Percentiles rank a stretch among this genome's conserved stretches.
Evolutionary conservation across 805 yeast species (phyloP).

Genomic region (Metschnikowia noctiluminum): DNA sequence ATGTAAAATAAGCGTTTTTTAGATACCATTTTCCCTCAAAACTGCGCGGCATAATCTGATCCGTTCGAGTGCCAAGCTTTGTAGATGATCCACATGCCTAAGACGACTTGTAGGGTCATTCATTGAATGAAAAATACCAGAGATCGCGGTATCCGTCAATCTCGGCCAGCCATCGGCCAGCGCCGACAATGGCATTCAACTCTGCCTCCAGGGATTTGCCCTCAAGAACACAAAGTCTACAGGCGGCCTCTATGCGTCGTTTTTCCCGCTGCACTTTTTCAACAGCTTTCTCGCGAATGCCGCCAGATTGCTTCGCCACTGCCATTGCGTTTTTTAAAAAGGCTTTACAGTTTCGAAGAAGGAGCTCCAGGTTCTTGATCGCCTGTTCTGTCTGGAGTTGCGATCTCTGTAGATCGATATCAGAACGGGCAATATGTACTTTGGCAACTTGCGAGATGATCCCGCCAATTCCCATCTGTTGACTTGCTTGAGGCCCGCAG

Average conservation of each 20-base stretch:
- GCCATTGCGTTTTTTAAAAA: conserved; percentile 46
- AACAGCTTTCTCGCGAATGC: conserved; percentile 44
- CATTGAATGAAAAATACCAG: conserved; percentile 24
- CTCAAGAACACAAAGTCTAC: conserved; percentile 46
- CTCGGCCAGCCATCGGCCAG: conserved; percentile 29
- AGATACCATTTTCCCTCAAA: neutral
- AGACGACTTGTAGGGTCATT: neutral
- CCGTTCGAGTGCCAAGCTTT: neutral
- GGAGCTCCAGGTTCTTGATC: conserved; percentile 24
- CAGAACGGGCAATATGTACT: conserved; percentile 48
- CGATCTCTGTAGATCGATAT: conserved; percentile 50
- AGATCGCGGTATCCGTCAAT: conserved; percentile 22
- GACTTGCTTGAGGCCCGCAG: neutral
- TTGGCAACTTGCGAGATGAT: conserved; percentile 38
- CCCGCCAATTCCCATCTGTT: conserved; percentile 27
- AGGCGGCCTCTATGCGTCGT: conserved; percentile 42
- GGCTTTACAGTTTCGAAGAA: conserved; percentile 39
- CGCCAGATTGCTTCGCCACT: conserved; percentile 46
- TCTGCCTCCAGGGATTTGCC: conserved; percentile 13
- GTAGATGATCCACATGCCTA: neutral
- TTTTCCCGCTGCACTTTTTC: conserved; percentile 44
- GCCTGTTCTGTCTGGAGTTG: conserved; percentile 29
- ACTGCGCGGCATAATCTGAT: neutral
- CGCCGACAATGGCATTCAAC: conserved; percentile 23
- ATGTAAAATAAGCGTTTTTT: no score